These are phyloP conservation scores for Camellia sinensis DNA, from an alignment of 148 eudicot genomes.

Conservation along the genomic window DNA sequence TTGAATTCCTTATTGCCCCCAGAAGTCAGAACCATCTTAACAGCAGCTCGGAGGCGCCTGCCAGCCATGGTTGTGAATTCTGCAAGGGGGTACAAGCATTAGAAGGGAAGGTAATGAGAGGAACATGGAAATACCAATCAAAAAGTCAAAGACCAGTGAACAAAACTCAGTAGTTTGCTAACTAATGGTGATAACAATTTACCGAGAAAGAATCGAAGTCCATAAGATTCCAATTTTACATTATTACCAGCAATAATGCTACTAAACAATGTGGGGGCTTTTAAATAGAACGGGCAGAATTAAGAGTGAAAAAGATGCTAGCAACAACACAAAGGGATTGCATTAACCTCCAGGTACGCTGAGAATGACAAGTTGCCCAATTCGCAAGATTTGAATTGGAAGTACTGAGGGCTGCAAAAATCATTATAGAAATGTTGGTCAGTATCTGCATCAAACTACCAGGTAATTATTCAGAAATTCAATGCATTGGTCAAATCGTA, in stretches of 20 bases:
- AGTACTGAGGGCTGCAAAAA: constrained; percentile 86
- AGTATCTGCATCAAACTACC: not conserved
- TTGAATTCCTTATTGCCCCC: constrained; percentile 45
- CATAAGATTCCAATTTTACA: not conserved
- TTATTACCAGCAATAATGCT: not conserved
- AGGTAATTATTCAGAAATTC: not conserved
- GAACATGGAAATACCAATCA: not conserved
- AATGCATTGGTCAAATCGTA: not conserved
- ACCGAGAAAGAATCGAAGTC: not conserved
- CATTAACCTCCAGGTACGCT: constrained; percentile 88
- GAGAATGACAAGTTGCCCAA: constrained; percentile 90
- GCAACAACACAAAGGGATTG: constrained; percentile 15
- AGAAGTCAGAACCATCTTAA: constrained; percentile 52
- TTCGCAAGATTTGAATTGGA: constrained; percentile 81
- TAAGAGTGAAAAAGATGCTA: constrained; percentile 1
- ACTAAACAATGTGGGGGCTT: not conserved
- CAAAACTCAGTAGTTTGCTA: not conserved
- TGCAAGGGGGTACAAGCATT: constrained; percentile 15
- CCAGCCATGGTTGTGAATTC: constrained; percentile 99
- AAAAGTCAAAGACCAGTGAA: not conserved
- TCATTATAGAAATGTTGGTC: not conserved
- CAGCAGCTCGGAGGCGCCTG: constrained; percentile 94
- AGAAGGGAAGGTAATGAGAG: not conserved
- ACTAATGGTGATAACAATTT: not conserved
- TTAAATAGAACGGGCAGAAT: constrained; percentile 3